Evolutionary conservation across 1,284 basidiomycete genomes (phyloP).

Genomic region (Golubevia pallescens): DNA sequence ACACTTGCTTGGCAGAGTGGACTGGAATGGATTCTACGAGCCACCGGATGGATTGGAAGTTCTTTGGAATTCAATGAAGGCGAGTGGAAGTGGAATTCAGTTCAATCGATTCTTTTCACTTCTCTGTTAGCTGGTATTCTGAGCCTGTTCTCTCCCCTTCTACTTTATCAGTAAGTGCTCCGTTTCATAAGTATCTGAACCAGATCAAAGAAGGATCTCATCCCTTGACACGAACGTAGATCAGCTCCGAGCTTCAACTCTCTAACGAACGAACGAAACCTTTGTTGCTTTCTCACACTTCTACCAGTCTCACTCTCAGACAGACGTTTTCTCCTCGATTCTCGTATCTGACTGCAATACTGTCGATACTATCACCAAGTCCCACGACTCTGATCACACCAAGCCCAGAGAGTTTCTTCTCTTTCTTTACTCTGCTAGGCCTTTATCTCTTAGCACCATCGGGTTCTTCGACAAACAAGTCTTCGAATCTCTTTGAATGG

Average conservation of each 20-base stretch:
- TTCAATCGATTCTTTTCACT: slow-evolving; percentile 14
- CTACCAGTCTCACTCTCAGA: slow-evolving; percentile 54
- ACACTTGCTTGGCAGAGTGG: slow-evolving; percentile 87
- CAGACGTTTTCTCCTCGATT: slow-evolving; percentile 67
- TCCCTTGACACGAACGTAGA: not conserved
- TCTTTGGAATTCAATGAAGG: slow-evolving; percentile 18
- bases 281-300: not conserved
- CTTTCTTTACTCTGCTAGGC: slow-evolving; percentile 78
- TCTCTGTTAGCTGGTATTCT: slow-evolving; percentile 66
- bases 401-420: slow-evolving; percentile 85
- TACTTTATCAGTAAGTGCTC: slow-evolving; percentile 71
- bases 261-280: slow-evolving; percentile 43
- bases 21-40: slow-evolving; percentile 70
- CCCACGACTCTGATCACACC: slow-evolving; percentile 76
- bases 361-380: slow-evolving; percentile 82
- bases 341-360: slow-evolving; percentile 71
- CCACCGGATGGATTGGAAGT: slow-evolving; percentile 53
- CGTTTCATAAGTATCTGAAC: not conserved
- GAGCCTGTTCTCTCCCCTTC: slow-evolving; percentile 67
- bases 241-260: too few species aligned
- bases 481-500: slow-evolving; percentile 36
- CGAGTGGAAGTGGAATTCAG: slow-evolving; percentile 56
- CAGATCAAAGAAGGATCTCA: not conserved
- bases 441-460: slow-evolving; percentile 40
- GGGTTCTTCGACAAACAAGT: not conserved